Evolutionary conservation across 2,329 filamentous ascomycete genomes (phyloP), one percentile per base, ranked within the genome.

Genomic region (Delphinella strobiligena): DNA sequence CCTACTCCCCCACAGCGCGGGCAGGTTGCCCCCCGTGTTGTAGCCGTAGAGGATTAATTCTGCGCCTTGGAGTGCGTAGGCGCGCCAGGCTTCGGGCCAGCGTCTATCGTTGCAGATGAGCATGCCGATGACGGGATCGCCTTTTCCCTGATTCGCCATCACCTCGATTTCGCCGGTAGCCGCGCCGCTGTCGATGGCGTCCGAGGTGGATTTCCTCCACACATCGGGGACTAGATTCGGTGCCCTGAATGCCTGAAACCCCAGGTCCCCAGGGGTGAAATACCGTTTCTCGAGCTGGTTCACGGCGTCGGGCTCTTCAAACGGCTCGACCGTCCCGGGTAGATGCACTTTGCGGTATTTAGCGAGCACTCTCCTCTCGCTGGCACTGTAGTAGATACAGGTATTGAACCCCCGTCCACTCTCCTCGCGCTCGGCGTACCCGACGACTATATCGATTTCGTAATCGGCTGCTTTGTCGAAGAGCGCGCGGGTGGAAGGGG

Each of bases 291-390:
- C 71, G 3, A 74, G 61, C 53, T 74, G 71, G 47, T 73, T 69
- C 3, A 65, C 63, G 2, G 65, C 67, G 3, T 62, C 56, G 3
- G 67, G 64, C 31, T 67, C 61, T 3, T 61, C 55, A 22, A 69
- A 64, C 9, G 70, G 69, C 49, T 72, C 68, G n/a, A 61, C 56
- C 2, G 66, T 67, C 0, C 71, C 71, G 0, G 71, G 71, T 3
- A 74, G 56, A 47, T 74, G 71, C 2, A 74, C 60, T 51, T 75
- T 75, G 43, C 70, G 61, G 49, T 74, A 75, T 47, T 72, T 74
- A 19, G 58, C 59, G 16, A 74, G 49, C 5, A 71, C 59, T 33
- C 56, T 49, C 14, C 56, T 59, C 19, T 54, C 49, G 4, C 12
- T 7, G 1, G 63, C 64, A 2, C 67, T 70, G 51, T 65, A 74